A percentile compares a stretch with the other conserved stretches of the same genome.
Evolutionary conservation across 805 yeast species (phyloP).

Genomic region (Lipomyces yamadae): DNA sequence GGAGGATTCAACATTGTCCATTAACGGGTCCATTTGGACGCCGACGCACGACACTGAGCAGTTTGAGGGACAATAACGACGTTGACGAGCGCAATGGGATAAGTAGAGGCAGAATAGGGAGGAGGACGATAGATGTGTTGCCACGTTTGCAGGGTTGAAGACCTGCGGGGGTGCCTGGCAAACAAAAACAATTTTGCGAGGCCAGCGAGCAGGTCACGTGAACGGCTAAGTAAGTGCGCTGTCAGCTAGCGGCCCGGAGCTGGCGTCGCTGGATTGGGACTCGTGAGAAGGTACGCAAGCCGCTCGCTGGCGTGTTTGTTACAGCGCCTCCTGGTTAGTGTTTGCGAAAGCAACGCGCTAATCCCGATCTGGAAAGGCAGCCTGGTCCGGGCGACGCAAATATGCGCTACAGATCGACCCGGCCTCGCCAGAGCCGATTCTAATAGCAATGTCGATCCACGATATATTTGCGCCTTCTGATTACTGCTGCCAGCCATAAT

Average conservation of each 20-base stretch:
- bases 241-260: not conserved
- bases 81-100: not conserved
- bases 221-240: not conserved
- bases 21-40: constrained; percentile 22
- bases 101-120: not conserved
- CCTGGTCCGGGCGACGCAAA: not conserved
- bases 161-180: not conserved
- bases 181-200: not conserved
- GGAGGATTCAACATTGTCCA: constrained; percentile 16
- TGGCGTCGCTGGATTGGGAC: too few species aligned
- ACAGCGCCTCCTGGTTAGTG: not conserved
- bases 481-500: too few species aligned
- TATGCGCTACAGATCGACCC: not conserved
- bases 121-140: not conserved
- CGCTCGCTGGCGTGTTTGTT: not conserved
- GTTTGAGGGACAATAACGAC: not conserved
- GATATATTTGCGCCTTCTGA: too few species aligned
- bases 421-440: too few species aligned
- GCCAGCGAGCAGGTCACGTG: not conserved
- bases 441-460: too few species aligned
- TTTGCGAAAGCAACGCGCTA: not conserved
- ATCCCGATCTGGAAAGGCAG: not conserved
- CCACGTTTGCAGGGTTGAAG: not conserved
- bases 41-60: not conserved
- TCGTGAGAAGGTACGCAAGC: too few species aligned